Conservation (phyloP, 257 asterid genomes). For the Linaria vulgaris region DNA sequence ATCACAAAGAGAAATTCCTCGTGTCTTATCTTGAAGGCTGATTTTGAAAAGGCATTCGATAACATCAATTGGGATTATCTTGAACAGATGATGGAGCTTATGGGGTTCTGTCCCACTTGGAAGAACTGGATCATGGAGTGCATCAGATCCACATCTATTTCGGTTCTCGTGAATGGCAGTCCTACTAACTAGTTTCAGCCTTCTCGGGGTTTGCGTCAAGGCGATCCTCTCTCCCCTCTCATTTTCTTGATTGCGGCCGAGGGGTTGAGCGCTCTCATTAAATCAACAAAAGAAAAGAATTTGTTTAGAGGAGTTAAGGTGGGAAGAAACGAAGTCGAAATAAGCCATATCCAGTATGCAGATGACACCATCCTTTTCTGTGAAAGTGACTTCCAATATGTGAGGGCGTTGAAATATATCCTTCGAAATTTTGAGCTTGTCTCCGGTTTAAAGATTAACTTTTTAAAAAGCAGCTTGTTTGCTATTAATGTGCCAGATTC, state of each 20-base stretch:
- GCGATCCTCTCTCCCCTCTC: neutral
- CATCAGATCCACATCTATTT: neutral
- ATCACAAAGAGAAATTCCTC: neutral
- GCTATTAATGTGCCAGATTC: neutral
- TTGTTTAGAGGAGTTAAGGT: neutral
- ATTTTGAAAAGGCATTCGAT: no score
- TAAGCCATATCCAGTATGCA: neutral
- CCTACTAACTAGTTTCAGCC: neutral
- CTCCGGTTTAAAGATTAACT: neutral
- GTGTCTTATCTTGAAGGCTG: no score
- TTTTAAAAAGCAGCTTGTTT: neutral
- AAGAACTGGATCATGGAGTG: neutral
- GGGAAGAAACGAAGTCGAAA: neutral
- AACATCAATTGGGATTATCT: no score
- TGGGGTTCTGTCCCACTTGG: neutral
- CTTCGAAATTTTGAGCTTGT: neutral
- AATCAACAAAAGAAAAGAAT: neutral
- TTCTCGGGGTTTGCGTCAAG: neutral
- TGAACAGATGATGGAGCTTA: neutral
- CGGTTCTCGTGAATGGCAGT: neutral
- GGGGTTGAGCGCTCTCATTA: neutral
- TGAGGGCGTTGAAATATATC: neutral
- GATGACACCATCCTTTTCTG: neutral
- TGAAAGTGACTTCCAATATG: neutral
- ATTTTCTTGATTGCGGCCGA: neutral